Evolutionary conservation across 192 early-diverging fungal species (phyloP).

Genomic region (Phlyctochytrium arcticum): DNA sequence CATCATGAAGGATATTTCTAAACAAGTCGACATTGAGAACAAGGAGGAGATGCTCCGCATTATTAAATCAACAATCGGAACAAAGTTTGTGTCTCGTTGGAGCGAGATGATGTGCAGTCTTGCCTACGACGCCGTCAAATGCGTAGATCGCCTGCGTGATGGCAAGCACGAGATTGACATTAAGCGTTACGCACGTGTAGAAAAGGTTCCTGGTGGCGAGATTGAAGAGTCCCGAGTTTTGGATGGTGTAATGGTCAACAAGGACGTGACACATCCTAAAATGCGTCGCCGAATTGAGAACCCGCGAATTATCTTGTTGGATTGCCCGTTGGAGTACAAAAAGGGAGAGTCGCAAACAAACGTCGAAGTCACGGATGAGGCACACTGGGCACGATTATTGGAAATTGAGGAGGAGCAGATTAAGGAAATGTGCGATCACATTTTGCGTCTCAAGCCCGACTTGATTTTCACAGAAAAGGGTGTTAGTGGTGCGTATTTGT

Average conservation of each 20-base stretch:
- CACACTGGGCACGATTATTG: constrained; percentile 92
- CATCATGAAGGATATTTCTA: constrained; percentile 79
- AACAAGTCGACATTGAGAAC: constrained; percentile 78
- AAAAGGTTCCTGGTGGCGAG: constrained; percentile 98
- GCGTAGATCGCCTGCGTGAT: constrained; percentile 62
- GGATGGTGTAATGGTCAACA: constrained; percentile 98
- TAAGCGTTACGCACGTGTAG: constrained; percentile 95
- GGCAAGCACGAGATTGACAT: constrained; percentile 92
- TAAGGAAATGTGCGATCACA: constrained; percentile 94
- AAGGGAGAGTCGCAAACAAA: constrained; percentile 99
- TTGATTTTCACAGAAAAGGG: constrained; percentile 99
- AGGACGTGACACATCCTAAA: constrained; percentile 99
- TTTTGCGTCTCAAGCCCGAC: constrained; percentile 94
- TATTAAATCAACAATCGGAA: constrained; percentile 91
- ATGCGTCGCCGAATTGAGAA: constrained; percentile 91
- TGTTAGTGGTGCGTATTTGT: constrained; percentile 65
- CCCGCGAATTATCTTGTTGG: constrained; percentile 90
- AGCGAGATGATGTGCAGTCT: constrained; percentile 96
- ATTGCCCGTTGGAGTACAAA: constrained; percentile 99
- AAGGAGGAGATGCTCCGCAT: constrained; percentile 85
- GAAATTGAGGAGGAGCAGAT: constrained; percentile 99
- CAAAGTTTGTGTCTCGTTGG: constrained; percentile 96
- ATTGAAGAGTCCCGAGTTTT: constrained; percentile 93
- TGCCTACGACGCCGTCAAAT: constrained; percentile 93
- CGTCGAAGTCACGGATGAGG: constrained; percentile 95